phyloP scores from a whole-genome alignment of 495 filamentous ascomycete genomes.

The Rhypophila decipiens region DNA sequence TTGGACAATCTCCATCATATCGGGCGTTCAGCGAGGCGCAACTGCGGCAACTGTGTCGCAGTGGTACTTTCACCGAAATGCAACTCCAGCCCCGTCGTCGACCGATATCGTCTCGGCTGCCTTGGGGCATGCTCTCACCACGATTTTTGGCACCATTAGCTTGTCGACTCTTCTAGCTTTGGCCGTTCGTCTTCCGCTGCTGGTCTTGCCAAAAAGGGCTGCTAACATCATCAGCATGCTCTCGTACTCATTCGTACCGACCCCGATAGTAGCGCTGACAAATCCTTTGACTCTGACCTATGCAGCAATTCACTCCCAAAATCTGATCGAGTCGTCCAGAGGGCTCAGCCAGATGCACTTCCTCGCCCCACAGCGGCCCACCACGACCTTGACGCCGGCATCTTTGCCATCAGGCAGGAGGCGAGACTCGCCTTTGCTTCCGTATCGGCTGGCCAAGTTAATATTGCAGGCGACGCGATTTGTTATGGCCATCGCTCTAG shows the following conservation, averaged over 20 bases:
- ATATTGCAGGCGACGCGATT: constrained; percentile 83
- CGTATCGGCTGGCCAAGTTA: constrained; percentile 86
- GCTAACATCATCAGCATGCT: constrained; percentile 60
- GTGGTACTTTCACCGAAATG: constrained; percentile 96
- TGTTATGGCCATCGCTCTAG: constrained; percentile 81
- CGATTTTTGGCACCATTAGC: constrained; percentile 89
- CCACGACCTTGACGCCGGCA: constrained; percentile 55
- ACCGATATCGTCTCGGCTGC: constrained; percentile 77
- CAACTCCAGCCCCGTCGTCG: constrained; percentile 66
- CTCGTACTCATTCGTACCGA: constrained; percentile 73
- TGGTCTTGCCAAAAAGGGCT: constrained; percentile 71
- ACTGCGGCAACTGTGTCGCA: constrained; percentile 94
- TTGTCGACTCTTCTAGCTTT: constrained; percentile 75
- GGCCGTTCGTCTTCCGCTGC: constrained; percentile 75
- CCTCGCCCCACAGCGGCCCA: constrained; percentile 52
- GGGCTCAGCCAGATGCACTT: constrained; percentile 73
- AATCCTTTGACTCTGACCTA: constrained; percentile 90
- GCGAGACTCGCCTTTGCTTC: constrained; percentile 40
- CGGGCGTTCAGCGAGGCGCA: constrained; percentile 80
- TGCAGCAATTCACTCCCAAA: constrained; percentile 85
- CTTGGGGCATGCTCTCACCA: constrained; percentile 68
- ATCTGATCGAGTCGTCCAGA: constrained; percentile 65
- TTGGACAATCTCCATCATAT: constrained; percentile 83
- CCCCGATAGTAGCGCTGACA: constrained; percentile 74
- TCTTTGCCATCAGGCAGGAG: constrained; percentile 46